Evolutionary conservation across 2,329 filamentous ascomycete species (phyloP).

Genomic region (Orbilia blumenaviensis): DNA sequence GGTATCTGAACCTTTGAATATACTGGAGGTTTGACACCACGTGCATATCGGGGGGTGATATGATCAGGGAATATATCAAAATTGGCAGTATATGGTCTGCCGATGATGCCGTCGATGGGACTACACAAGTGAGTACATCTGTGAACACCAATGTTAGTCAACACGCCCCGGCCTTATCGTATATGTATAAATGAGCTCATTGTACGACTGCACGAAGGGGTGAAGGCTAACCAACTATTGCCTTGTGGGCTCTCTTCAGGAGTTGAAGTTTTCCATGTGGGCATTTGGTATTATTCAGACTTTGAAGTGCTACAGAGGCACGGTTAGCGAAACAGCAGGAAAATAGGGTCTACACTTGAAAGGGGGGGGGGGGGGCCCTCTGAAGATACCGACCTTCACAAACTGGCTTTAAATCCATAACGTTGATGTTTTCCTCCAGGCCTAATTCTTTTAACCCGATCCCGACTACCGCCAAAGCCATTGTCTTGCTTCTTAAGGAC

Average conservation of each 20-base stretch:
- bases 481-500: slow-evolving; percentile 91
- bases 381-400: too few relatives aligned
- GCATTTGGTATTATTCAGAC: slow-evolving; percentile 87
- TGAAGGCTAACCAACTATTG: slow-evolving; percentile 85
- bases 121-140: slow-evolving; percentile 67
- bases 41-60: slow-evolving; percentile 82
- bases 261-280: slow-evolving; percentile 90
- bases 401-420: slow-evolving; percentile 64
- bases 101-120: slow-evolving; percentile 74
- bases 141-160: neutral
- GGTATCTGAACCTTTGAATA: slow-evolving; percentile 88
- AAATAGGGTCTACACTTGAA: too few relatives aligned
- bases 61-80: slow-evolving; percentile 94
- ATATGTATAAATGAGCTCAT: too few relatives aligned
- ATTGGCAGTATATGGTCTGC: slow-evolving; percentile 97
- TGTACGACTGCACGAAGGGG: slow-evolving; percentile 63
- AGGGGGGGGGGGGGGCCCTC: too few relatives aligned
- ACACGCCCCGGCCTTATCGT: too few relatives aligned
- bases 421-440: slow-evolving; percentile 73
- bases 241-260: slow-evolving; percentile 87
- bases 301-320: slow-evolving; percentile 68
- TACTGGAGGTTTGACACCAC: slow-evolving; percentile 95
- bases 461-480: slow-evolving; percentile 82
- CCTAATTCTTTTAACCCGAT: slow-evolving; percentile 88
- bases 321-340: neutral